Evolutionary conservation across 345 rosid species (phyloP).

Genomic region (Gossypium sturtianum): DNA sequence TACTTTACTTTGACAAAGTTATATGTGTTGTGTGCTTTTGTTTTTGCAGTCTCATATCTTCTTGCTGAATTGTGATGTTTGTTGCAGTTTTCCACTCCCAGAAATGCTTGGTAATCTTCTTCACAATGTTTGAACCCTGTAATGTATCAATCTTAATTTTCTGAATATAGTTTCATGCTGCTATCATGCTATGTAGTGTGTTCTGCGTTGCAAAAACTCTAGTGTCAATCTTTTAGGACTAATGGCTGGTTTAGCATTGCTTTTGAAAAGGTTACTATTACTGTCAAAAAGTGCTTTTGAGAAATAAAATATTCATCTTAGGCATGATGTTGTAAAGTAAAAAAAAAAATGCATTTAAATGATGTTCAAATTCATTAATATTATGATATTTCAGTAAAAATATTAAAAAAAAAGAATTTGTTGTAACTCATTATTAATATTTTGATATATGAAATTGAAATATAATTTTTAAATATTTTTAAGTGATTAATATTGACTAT

Average conservation of each 20-base stretch:
- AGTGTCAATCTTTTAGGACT: not conserved
- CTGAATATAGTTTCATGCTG: not conserved
- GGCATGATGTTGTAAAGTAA: too few species aligned
- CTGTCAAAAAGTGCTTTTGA: too few species aligned
- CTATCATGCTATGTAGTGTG: not conserved
- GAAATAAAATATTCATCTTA: too few species aligned
- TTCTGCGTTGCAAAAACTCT: not conserved
- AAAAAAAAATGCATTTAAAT: too few species aligned
- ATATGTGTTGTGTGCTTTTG: conserved; percentile 5
- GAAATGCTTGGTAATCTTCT: conserved; percentile 70
- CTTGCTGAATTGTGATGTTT: conserved; percentile 90
- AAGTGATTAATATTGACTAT: too few species aligned
- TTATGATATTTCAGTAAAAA: too few species aligned
- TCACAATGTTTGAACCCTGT: not conserved
- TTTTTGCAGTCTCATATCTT: conserved; percentile 77
- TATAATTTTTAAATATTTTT: too few species aligned
- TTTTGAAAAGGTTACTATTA: too few species aligned
- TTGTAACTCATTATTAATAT: too few species aligned
- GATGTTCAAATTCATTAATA: too few species aligned
- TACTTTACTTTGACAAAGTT: not conserved
- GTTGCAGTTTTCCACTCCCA: conserved; percentile 89
- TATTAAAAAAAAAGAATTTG: too few species aligned
- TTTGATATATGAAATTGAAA: too few species aligned
- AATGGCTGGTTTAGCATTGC: not conserved
- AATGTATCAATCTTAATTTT: not conserved